Percentiles rank a stretch among this genome's conserved stretches.
These are phyloP conservation scores for Aphanomyces invadans DNA, from an alignment of 352 stramenopile genomes.

Conservation along the genomic window DNA sequence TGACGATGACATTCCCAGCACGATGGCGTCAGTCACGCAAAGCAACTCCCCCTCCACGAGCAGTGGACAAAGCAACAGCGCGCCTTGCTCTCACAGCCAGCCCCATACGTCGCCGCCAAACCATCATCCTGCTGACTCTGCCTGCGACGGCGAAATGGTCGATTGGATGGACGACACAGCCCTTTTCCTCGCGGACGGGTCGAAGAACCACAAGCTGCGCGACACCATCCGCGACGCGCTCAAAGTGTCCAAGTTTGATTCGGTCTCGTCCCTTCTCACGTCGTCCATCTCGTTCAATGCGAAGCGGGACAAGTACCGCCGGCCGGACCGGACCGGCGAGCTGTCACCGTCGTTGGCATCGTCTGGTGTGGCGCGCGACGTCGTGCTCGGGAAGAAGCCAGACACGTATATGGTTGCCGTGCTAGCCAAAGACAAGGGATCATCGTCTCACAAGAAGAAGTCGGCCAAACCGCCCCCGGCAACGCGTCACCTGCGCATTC, in stretches of 20 bases:
- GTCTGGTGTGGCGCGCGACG: slow-evolving; percentile 31
- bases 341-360: not conserved
- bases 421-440: slow-evolving; percentile 31
- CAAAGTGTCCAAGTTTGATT: slow-evolving; percentile 86
- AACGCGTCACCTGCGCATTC: slow-evolving; percentile 45
- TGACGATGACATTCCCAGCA: not conserved
- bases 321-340: slow-evolving; percentile 12
- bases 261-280: slow-evolving; percentile 77
- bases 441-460: slow-evolving; percentile 24
- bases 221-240: slow-evolving; percentile 74
- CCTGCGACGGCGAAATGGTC: slow-evolving; percentile 30
- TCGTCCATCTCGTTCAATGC: slow-evolving; percentile 61
- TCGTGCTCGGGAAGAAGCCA: slow-evolving; percentile 56
- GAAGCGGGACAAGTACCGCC: slow-evolving; percentile 33
- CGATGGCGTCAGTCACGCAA: not conserved
- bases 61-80: no score
- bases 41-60: not conserved
- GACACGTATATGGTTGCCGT: slow-evolving; percentile 55
- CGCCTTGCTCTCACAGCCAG: no score
- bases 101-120: no score
- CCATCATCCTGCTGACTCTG: slow-evolving; percentile 25
- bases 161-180: slow-evolving; percentile 70
- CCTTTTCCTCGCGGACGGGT: slow-evolving; percentile 83
- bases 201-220: slow-evolving; percentile 75
- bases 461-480: slow-evolving; percentile 21